Percentiles rank a stretch among this genome's conserved stretches.
These are phyloP conservation scores for Penicillium bialowiezense DNA, from an alignment of 495 filamentous ascomycete species.

Conservation along the genomic window DNA sequence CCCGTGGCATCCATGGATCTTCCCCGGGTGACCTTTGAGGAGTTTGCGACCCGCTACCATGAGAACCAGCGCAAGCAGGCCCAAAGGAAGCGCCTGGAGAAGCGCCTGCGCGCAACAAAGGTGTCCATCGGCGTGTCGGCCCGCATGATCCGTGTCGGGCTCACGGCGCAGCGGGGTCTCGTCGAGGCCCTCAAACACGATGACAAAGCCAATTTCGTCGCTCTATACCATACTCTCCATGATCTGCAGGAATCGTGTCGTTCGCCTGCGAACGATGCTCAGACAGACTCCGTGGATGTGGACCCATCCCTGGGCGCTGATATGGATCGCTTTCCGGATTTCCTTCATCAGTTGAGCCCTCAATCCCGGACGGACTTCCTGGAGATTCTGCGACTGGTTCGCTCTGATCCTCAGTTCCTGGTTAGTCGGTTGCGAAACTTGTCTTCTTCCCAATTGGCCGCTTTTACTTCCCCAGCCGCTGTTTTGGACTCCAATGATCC, in stretches of 20 bases:
- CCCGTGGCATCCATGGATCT: conserved; percentile 11
- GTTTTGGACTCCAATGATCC: conserved; percentile 76
- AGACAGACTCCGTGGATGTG: conserved; percentile 42
- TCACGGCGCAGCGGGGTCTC: conserved; percentile 75
- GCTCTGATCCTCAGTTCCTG: conserved; percentile 83
- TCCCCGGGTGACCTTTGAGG: conserved; percentile 41
- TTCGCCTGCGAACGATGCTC: conserved; percentile 47
- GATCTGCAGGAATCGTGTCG: conserved; percentile 86
- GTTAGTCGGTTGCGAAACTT: conserved; percentile 73
- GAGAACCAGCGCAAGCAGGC: conserved; percentile 43
- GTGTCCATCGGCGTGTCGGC: conserved; percentile 76
- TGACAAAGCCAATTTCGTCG: conserved; percentile 84
- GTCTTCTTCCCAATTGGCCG: conserved; percentile 67
- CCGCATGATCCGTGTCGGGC: conserved; percentile 73
- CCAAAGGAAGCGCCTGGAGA: conserved; percentile 40
- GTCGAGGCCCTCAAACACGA: conserved; percentile 86
- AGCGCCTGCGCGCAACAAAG: conserved; percentile 41
- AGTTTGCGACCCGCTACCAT: conserved; percentile 40
- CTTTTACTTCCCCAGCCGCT: conserved; percentile 71
- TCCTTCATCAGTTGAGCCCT: conserved; percentile 76
- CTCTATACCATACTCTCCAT: conserved; percentile 82
- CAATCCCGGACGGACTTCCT: conserved; percentile 72
- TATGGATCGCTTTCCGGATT: conserved; percentile 55
- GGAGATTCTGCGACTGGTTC: conserved; percentile 74
- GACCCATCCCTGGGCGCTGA: conserved; percentile 27